A percentile compares a stretch with the other conserved stretches of the same genome.
Evolutionary conservation across 1,284 basidiomycete species (phyloP).

Genomic region (Irpex lacteus): DNA sequence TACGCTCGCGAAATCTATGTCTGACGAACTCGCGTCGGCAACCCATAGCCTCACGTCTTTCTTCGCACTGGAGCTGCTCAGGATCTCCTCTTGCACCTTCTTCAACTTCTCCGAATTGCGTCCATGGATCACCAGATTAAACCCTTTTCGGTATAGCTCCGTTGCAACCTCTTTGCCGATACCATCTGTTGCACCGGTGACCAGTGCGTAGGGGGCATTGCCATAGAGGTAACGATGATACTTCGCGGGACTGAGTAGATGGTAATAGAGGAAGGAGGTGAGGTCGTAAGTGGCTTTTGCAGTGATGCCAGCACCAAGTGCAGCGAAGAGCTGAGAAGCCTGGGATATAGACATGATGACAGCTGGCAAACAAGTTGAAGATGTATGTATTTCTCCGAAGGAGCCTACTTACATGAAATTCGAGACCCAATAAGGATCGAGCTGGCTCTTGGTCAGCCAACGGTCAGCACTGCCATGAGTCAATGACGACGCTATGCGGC

Average conservation of each 20-base stretch:
- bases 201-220: conserved; percentile 23
- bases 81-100: conserved; percentile 23
- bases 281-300: conserved; percentile 1
- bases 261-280: neutral
- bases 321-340: neutral
- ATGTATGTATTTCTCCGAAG: no score
- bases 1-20: conserved; percentile 23
- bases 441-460: no score
- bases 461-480: no score
- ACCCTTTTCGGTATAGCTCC: conserved; percentile 28
- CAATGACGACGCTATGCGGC: no score
- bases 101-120: conserved; percentile 28
- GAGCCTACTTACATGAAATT: no score
- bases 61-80: conserved; percentile 4
- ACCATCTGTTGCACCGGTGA: conserved; percentile 31
- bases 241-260: conserved; percentile 18
- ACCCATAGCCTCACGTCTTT: conserved; percentile 26
- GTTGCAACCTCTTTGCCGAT: conserved; percentile 27
- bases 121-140: conserved; percentile 32
- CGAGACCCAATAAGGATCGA: no score
- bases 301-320: conserved; percentile 3
- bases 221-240: conserved; percentile 25
- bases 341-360: neutral
- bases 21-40: conserved; percentile 22
- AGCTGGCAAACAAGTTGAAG: neutral